Percentiles rank a stretch among this genome's conserved stretches.
Conservation (phyloP, 345 rosid genomes). For the Pistacia vera region DNA sequence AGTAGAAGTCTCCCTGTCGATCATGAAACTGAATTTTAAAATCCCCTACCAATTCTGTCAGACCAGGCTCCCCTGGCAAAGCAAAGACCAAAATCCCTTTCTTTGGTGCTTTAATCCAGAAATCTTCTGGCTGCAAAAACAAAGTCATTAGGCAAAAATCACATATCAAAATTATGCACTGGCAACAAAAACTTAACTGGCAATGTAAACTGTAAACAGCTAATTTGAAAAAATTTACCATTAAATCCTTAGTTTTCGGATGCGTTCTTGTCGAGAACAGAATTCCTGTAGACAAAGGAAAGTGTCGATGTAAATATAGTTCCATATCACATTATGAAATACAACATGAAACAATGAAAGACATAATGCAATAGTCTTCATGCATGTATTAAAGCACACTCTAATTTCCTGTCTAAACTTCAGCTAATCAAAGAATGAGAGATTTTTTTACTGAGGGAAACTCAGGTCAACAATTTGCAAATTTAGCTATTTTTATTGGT, state of each 20-base stretch:
- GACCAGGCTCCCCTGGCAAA: conserved; percentile 93
- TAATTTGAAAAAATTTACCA: conserved; percentile 41
- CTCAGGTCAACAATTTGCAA: background rate
- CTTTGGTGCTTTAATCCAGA: conserved; percentile 87
- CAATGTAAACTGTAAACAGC: conserved; percentile 8
- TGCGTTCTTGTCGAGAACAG: conserved; percentile 81
- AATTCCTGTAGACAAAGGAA: conserved; percentile 50
- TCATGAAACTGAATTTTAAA: conserved; percentile 93
- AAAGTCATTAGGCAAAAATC: conserved; percentile 10
- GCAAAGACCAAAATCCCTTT: conserved; percentile 93
- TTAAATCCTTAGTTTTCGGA: conserved; percentile 77
- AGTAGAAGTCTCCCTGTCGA: conserved; percentile 91
- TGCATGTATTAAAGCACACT: background rate
- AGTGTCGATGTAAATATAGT: conserved; percentile 8
- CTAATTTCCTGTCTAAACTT: background rate
- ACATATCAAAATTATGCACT: conserved; percentile 10
- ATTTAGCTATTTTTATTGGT: background rate
- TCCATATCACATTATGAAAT: background rate
- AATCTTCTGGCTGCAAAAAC: conserved; percentile 79
- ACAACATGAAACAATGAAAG: background rate
- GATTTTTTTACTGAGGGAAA: background rate
- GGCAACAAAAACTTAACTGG: background rate
- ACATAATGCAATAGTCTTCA: background rate
- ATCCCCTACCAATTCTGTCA: conserved; percentile 76
- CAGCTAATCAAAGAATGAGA: background rate